These are phyloP conservation scores for Mallotus repandus DNA, from an alignment of 441 rosid species.

Conservation along the genomic window DNA sequence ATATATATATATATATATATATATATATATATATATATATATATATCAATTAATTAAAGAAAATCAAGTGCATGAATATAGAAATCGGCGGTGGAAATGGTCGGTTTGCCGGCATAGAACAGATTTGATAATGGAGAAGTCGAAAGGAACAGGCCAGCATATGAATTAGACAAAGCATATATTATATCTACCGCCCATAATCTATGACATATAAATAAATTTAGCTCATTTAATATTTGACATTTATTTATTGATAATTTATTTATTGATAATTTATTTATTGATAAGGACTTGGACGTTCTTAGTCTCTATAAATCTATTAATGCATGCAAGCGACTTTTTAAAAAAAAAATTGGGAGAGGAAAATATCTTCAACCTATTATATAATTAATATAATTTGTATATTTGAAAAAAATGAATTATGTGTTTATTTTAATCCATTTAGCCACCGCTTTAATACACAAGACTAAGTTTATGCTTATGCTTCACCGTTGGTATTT, in stretches of 20 bases:
- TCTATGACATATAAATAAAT: not conserved
- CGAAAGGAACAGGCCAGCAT: constrained; percentile 9
- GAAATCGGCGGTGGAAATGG: constrained; percentile 24
- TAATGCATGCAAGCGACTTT: not conserved
- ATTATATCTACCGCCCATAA: constrained; percentile 20
- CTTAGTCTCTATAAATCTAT: not conserved
- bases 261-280: not conserved
- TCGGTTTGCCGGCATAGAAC: constrained; percentile 35
- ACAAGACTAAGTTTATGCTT: no score
- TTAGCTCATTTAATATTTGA: not conserved
- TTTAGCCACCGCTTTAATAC: no score
- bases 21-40: not conserved
- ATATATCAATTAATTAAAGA: not conserved
- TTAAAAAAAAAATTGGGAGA: no score
- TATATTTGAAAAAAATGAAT: no score
- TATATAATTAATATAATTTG: not conserved
- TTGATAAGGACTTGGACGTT: not conserved
- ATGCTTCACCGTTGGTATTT: no score
- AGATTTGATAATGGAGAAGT: not conserved
- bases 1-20: no score
- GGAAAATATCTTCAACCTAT: constrained; percentile 1
- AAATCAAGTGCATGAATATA: not conserved
- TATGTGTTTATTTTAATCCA: no score
- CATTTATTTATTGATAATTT: not conserved
- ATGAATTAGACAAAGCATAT: not conserved